Evolutionary conservation across 495 filamentous ascomycete species (phyloP).

Genomic region (Schizothecium vesticola): DNA sequence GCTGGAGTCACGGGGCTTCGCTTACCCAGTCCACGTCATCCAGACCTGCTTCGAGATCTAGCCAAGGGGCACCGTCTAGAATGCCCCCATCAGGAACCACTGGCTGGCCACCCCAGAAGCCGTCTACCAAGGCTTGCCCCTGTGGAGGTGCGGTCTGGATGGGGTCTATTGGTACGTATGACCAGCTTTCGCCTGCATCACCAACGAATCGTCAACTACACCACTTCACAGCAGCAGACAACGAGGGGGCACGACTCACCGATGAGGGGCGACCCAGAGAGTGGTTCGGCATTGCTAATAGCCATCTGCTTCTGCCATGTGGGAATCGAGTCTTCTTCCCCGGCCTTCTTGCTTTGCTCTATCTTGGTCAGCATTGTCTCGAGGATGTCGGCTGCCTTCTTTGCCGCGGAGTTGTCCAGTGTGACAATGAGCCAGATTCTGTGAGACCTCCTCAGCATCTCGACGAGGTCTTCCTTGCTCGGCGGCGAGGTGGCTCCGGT

Average conservation of each 20-base stretch:
- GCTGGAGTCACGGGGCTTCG: neutral
- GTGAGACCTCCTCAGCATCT: slow-evolving; percentile 26
- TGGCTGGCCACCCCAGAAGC: neutral
- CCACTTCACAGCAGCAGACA: neutral
- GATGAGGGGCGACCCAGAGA: neutral
- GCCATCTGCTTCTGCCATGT: neutral
- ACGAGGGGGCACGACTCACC: neutral
- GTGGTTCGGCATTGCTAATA: neutral
- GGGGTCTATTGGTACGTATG: neutral
- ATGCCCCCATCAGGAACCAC: neutral
- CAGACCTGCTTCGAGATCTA: slow-evolving; percentile 3
- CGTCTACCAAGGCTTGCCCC: neutral
- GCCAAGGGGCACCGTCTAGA: slow-evolving; percentile 3
- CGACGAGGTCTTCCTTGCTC: slow-evolving; percentile 25
- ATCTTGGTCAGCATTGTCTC: slow-evolving; percentile 21
- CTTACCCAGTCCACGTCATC: slow-evolving; percentile 20
- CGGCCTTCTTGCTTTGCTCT: neutral
- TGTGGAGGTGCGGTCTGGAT: neutral
- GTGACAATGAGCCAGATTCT: slow-evolving; percentile 25
- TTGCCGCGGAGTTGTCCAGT: slow-evolving; percentile 11
- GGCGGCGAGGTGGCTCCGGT: slow-evolving; percentile 12
- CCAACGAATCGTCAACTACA: neutral
- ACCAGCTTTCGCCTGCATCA: neutral
- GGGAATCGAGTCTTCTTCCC: neutral
- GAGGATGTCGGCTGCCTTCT: slow-evolving; percentile 22